Percentiles rank a stretch among this genome's conserved stretches.
phyloP scores from a whole-genome alignment of 2,329 filamentous ascomycete genomes.

The Stemphylium beticola region DNA sequence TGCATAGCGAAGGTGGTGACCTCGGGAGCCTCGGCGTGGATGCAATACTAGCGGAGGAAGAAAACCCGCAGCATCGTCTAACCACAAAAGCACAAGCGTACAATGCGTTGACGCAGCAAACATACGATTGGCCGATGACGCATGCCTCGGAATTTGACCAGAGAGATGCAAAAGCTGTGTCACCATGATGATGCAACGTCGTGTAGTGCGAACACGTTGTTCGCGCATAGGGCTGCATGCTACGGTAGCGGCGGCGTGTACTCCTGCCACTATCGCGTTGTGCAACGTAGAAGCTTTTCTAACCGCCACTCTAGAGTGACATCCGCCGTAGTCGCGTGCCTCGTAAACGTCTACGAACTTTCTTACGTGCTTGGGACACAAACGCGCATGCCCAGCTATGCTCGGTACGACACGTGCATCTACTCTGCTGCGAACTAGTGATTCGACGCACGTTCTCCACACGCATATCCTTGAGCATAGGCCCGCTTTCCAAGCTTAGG shows the following conservation, averaged over 20 bases:
- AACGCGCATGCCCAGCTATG: constrained; percentile 3
- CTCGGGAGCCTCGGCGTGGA: not conserved
- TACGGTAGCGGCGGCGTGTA: not conserved
- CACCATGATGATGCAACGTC: constrained; percentile 7
- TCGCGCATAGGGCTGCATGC: constrained; percentile 17
- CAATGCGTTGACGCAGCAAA: not conserved
- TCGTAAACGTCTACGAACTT: not conserved
- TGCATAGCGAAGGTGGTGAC: not conserved
- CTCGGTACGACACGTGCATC: constrained; percentile 11
- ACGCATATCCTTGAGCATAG: constrained; percentile 6
- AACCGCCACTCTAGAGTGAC: not conserved
- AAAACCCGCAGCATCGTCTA: constrained; percentile 4
- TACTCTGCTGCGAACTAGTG: constrained; percentile 17
- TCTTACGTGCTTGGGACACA: constrained; percentile 3
- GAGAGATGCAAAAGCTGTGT: constrained; percentile 4
- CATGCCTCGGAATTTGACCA: not conserved
- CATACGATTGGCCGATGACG: constrained; percentile 8
- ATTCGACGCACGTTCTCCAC: constrained; percentile 14
- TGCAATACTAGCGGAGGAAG: constrained; percentile 6
- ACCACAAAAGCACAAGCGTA: not conserved
- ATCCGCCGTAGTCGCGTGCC: not conserved
- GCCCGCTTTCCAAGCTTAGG: constrained; percentile 4
- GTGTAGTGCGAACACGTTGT: not conserved
- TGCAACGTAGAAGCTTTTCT: not conserved
- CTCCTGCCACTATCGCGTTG: not conserved